Evolutionary conservation across 768 basidiomycete species (phyloP), one percentile per base, ranked within the genome.

Genomic region (Hypholoma fasciculare): DNA sequence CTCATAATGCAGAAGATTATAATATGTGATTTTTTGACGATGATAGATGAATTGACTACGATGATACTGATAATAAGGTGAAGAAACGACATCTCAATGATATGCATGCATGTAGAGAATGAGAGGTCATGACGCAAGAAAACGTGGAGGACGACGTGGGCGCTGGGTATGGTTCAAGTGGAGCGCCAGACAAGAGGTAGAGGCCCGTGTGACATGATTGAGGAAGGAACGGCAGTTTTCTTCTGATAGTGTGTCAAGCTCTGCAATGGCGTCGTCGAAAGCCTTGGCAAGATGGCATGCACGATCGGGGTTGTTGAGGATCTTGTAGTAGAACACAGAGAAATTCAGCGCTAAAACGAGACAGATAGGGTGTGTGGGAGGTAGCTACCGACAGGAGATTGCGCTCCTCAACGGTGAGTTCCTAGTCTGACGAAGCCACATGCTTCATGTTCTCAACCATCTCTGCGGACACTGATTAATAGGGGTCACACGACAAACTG

Each of bases 371-470:
- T 97, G 96, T 71, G 95, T 97, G 30, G 92, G 91, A 23, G 90
- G 94, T 43, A 98, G 90, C 77, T 97, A 98, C 96, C 11, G 94
- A 97, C 57, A 98, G 85, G 54, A 98, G 87, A 76, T 98, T 98
- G 61, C 96, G 94, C 78, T 98, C 96, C 79, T 98, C 96, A 47
- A 98, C 94, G 60, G 95, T 96, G 71, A 98, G 90, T 71, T 98
- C 96, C 77, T 96, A 92, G 84, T 96, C 94, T 59, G 94, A 95
- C 34, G 94, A 95, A 57, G 96, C 96, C 65, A 98, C 96, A 62
- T 87, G 87, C 88, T 98, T 98, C 96, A 98, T 98, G 86, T 96
- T 96, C 79, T 94, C 92, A 66, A 97, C 96, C 96, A 97, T 97
- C 78, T 97, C 92, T 88, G 75, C 26, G 58, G 58, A 30, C 49